Percentiles rank a stretch among this genome's conserved stretches.
Conservation (phyloP, 768 basidiomycete species). For the Leccinum aurantiacum region DNA sequence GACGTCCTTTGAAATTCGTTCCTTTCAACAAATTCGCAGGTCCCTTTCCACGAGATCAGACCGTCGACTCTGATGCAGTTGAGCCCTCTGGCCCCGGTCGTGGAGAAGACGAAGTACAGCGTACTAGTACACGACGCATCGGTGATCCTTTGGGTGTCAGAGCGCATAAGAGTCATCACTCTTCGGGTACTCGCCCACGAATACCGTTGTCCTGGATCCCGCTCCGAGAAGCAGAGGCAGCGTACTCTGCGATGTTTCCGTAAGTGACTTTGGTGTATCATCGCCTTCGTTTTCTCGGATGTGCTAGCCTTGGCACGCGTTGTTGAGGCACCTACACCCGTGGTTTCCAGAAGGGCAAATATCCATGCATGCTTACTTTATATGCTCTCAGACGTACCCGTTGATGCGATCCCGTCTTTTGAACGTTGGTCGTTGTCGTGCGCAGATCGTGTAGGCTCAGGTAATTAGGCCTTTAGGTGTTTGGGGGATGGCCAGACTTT, state of each 20-base stretch:
- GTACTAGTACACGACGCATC: background rate
- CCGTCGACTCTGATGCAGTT: background rate
- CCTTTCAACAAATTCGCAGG: constrained; percentile 23
- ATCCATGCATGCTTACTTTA: background rate
- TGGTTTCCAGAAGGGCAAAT: background rate
- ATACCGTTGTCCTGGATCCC: constrained; percentile 28
- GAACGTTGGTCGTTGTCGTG: background rate
- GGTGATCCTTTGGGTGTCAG: background rate
- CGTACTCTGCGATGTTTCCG: constrained; percentile 29
- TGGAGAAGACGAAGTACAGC: background rate
- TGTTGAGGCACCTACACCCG: background rate
- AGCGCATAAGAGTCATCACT: background rate
- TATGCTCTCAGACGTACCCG: background rate
- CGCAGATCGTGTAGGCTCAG: background rate
- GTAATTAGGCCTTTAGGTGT: background rate
- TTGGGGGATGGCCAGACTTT: background rate
- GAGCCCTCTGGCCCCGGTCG: constrained; percentile 1
- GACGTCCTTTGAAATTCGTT: constrained; percentile 31
- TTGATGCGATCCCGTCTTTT: background rate
- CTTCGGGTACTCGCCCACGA: constrained; percentile 3
- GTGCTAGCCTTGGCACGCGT: background rate
- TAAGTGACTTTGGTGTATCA: constrained; percentile 10
- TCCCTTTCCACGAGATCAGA: background rate
- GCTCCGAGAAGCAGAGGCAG: constrained; percentile 27
- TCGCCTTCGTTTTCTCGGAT: constrained; percentile 7